Base-by-base conservation (phyloP, 495 filamentous ascomycete species). In the Neurospora discreta region DNA sequence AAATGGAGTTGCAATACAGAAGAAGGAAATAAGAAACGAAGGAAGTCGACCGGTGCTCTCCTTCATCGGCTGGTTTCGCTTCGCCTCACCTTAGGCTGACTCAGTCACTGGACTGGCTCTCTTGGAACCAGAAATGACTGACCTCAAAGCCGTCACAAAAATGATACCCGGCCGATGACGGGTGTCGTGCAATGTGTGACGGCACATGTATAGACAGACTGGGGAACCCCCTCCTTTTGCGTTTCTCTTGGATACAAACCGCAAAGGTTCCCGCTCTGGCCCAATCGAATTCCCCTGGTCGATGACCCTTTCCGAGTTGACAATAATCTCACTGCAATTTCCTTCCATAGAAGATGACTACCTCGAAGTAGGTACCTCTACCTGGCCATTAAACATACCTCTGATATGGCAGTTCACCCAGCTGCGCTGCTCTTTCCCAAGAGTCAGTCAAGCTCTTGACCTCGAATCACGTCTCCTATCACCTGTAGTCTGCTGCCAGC, bases 161-260 rank as follows among this genome's bases (percentile, higher is more conserved):
- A n/a, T 68, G 70, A 39, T 44, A 73, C 70, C 73, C 74, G 33
- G 42, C 75, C 30, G 70, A 73, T 77, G 75, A 77, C 74, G 74
- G 75, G 72, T 77, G 75, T 74, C 70, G 74, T 77, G 75, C 72
- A 69, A 75, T 75, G 75, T 77, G 74, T 77, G 71, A 77, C 75
- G 69, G 65, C 69, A 42, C 39, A 42, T 72, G 70, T 52, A 26
- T 67, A 39, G 38, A 70, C 65, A 36, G 71, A 23, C 20, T 43
- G 39, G 71, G 52, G 30, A 65, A 65, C 26, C 52, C 52, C 15
- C 26, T 33, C 26, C 52, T 65, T 65, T 65, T 65, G 18, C 52
- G 52, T 65, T 65, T 9, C 52, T 65, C 52, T 18, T 33, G 5
- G 23, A 15, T 65, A 26, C 26, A 65, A 65, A 65, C 23, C 9